Evolutionary conservation across 495 filamentous ascomycete genomes (phyloP).

Genomic region (Daldinia grandis): DNA sequence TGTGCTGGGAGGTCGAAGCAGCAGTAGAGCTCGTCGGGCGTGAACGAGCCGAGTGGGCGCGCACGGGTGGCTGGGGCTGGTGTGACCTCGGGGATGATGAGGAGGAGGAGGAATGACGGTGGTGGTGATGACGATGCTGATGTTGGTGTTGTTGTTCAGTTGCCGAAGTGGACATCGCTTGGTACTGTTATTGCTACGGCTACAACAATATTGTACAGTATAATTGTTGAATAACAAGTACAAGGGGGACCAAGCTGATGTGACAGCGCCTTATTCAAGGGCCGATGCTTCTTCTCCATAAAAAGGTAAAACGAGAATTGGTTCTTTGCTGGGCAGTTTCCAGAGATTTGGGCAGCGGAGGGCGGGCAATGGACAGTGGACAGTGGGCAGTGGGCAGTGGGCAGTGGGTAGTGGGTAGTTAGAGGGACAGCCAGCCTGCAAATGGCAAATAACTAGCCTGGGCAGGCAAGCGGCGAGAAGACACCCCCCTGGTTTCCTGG

Average conservation of each 20-base stretch:
- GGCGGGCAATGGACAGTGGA: background rate
- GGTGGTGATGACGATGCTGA: conserved; percentile 15
- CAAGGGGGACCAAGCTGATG: conserved; percentile 16
- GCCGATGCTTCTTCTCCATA: conserved; percentile 34
- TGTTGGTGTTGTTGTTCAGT: conserved; percentile 38
- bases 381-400: background rate
- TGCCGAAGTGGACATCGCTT: conserved; percentile 41
- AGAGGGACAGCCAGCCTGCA: conserved; percentile 5
- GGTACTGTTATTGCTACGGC: conserved; percentile 27
- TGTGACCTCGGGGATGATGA: conserved; percentile 37
- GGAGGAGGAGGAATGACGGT: conserved; percentile 25
- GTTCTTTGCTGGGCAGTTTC: conserved; percentile 21
- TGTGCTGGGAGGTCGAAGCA: conserved; percentile 31
- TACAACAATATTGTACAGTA: conserved; percentile 22
- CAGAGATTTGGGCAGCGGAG: conserved; percentile 22
- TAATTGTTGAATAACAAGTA: conserved; percentile 26
- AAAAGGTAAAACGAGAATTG: conserved; percentile 24
- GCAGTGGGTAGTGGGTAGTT: background rate
- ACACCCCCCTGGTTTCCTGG: background rate
- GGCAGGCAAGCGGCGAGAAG: background rate
- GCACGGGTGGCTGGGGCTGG: conserved; percentile 31
- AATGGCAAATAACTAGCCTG: background rate
- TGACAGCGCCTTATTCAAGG: conserved; percentile 27
- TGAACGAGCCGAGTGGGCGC: conserved; percentile 46
- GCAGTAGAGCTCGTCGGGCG: conserved; percentile 41